These are phyloP conservation scores for Peronospora belbahrii DNA, from an alignment of 352 stramenopile genomes.

Conservation along the genomic window DNA sequence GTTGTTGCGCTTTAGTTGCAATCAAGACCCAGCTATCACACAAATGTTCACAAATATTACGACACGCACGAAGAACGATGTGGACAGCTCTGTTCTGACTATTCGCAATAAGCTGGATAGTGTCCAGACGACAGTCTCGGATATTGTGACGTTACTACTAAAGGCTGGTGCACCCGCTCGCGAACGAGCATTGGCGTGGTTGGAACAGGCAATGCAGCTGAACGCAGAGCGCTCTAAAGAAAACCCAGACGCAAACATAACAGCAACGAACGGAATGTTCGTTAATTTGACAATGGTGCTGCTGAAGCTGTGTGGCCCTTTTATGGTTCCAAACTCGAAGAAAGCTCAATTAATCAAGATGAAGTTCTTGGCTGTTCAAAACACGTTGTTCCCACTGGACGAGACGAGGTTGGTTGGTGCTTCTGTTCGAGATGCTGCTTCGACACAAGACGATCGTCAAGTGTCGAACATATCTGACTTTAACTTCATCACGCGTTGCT, in stretches of 20 bases:
- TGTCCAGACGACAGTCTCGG: conserved; percentile 47
- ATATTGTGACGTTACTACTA: conserved; percentile 62
- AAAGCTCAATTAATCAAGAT: conserved; percentile 70
- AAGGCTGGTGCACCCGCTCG: conserved; percentile 50
- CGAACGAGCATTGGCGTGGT: conserved; percentile 59
- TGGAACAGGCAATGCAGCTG: conserved; percentile 67
- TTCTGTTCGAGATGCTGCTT: conserved; percentile 4
- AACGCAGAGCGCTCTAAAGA: conserved; percentile 76
- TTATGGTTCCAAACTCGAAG: conserved; percentile 67
- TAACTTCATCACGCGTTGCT: conserved; percentile 95
- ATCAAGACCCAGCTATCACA: conserved; percentile 57
- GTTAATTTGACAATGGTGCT: conserved; percentile 76
- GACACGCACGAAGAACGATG: conserved; percentile 71
- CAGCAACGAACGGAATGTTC: conserved; percentile 65
- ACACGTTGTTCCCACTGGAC: conserved; percentile 55
- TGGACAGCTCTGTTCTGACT: conserved; percentile 60
- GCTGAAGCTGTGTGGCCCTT: conserved; percentile 71
- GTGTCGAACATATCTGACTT: conserved; percentile 49
- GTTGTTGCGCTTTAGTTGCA: conserved; percentile 66
- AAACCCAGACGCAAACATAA: conserved; percentile 61
- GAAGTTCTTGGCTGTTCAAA: conserved; percentile 41
- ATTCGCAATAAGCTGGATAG: conserved; percentile 63
- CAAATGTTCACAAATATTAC: conserved; percentile 84
- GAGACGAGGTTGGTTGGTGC: conserved; percentile 43
- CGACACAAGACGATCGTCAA: conserved; percentile 22